Evolutionary conservation across 768 basidiomycete genomes (phyloP).

Genomic region (Clathrus columnatus): DNA sequence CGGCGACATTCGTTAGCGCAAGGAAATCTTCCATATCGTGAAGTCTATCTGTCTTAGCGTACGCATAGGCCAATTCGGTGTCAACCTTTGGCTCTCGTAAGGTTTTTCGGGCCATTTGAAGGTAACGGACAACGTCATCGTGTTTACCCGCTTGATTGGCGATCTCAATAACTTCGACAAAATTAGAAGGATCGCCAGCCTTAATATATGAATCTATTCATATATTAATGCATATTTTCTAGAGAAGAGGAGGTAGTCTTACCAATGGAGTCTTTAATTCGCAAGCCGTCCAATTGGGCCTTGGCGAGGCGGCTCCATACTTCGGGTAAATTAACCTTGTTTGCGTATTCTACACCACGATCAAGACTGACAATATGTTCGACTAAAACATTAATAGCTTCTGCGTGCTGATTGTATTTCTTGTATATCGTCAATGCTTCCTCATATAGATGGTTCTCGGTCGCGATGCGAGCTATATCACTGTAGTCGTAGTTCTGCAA

Average conservation of each 20-base stretch:
- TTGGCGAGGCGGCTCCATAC: conserved; percentile 99
- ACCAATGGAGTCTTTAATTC: conserved; percentile 98
- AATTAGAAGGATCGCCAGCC: conserved; percentile 92
- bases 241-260: conserved; percentile 18
- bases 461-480: conserved; percentile 95
- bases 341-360: conserved; percentile 91
- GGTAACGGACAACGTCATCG: conserved; percentile 92
- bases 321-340: conserved; percentile 91
- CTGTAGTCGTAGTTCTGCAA: conserved; percentile 89
- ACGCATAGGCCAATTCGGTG: conserved; percentile 95
- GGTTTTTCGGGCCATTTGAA: conserved; percentile 98
- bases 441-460: conserved; percentile 90
- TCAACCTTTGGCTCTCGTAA: conserved; percentile 97
- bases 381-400: conserved; percentile 95
- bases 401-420: conserved; percentile 91
- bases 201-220: conserved; percentile 89
- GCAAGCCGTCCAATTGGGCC: conserved; percentile 94
- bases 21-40: conserved; percentile 99
- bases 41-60: conserved; percentile 80
- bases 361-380: conserved; percentile 98
- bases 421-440: conserved; percentile 97
- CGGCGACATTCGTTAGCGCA: conserved; percentile 96
- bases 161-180: conserved; percentile 91
- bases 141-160: conserved; percentile 85
- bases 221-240: background rate